A percentile compares a stretch with the other conserved stretches of the same genome.
These are phyloP conservation scores for Colletotrichum phormii DNA, from an alignment of 2,329 filamentous ascomycete species.

Conservation along the genomic window DNA sequence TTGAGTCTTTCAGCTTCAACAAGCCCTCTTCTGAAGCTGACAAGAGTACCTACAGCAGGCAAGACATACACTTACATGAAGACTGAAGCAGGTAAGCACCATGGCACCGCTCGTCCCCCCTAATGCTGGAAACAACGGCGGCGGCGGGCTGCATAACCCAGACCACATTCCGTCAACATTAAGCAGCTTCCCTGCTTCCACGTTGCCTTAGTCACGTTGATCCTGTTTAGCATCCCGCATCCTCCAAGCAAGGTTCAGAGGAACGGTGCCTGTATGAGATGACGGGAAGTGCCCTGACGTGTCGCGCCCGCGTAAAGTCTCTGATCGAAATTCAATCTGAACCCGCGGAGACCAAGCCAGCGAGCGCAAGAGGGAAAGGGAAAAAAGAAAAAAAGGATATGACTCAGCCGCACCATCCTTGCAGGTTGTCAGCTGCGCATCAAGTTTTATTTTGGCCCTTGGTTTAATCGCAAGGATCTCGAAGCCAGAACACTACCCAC, in stretches of 20 bases:
- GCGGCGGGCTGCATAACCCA: conserved; percentile 17
- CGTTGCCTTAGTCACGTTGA: conserved; percentile 1
- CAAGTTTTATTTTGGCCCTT: conserved; percentile 24
- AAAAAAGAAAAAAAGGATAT: neutral
- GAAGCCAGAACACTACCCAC: neutral
- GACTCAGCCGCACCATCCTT: conserved; percentile 29
- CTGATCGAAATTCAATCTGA: conserved; percentile 30
- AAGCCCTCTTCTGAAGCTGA: neutral
- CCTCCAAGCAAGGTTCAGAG: conserved; percentile 17
- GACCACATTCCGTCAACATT: conserved; percentile 18
- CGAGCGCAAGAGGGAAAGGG: neutral
- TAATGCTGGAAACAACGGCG: conserved; percentile 16
- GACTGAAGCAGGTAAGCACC: neutral
- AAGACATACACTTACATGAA: neutral
- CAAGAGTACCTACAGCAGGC: neutral
- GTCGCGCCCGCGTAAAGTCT: conserved; percentile 14
- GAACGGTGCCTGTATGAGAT: conserved; percentile 32
- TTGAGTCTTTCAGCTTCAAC: neutral
- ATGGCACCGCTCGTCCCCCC: neutral
- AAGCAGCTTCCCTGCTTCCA: neutral
- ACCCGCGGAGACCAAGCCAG: conserved; percentile 1
- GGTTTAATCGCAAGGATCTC: conserved; percentile 20
- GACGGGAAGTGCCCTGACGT: conserved; percentile 33
- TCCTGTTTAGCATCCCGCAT: neutral
- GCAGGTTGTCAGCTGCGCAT: conserved; percentile 15